A percentile compares a stretch with the other conserved stretches of the same genome.
Evolutionary conservation across 108 stramenopile species (phyloP).

Genomic region (Fistulifera solaris): DNA sequence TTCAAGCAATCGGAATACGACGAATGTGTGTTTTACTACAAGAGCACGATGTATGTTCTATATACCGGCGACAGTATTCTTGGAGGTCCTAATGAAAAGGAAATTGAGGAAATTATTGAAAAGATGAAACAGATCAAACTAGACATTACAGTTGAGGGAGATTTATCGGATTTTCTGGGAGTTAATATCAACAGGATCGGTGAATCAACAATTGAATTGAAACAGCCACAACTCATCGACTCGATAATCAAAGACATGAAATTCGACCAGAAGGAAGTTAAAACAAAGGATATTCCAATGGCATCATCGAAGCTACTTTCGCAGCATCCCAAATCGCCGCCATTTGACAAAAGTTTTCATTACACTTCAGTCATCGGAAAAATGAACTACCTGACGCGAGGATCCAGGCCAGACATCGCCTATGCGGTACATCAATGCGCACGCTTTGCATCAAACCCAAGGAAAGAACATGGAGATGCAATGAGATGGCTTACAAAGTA

Average conservation of each 20-base stretch:
- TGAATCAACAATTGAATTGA: slow-evolving; percentile 12
- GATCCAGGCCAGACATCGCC: slow-evolving; percentile 26
- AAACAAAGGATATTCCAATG: slow-evolving; percentile 7
- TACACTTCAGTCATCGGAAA: slow-evolving; percentile 31
- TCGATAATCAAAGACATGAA: slow-evolving; percentile 13
- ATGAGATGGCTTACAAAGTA: slow-evolving; percentile 19
- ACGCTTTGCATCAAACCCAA: slow-evolving; percentile 22
- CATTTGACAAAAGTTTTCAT: slow-evolving; percentile 15
- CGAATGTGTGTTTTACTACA: slow-evolving; percentile 38
- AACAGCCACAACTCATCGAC: slow-evolving; percentile 25
- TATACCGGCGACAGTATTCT: slow-evolving; percentile 35
- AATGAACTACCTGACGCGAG: slow-evolving; percentile 30
- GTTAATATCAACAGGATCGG: slow-evolving; percentile 17
- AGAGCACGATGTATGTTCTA: slow-evolving; percentile 25
- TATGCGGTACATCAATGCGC: slow-evolving; percentile 28
- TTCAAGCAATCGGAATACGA: slow-evolving; percentile 29
- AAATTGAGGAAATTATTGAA: slow-evolving; percentile 11
- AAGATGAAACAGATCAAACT: slow-evolving; percentile 9
- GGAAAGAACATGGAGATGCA: slow-evolving; percentile 23
- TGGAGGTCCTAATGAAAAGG: slow-evolving; percentile 14
- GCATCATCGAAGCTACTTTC: too few species aligned
- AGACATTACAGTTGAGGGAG: slow-evolving; percentile 23
- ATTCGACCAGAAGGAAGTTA: not conserved
- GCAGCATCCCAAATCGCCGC: not conserved
- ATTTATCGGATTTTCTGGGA: slow-evolving; percentile 25